Evolutionary conservation across 345 rosid genomes (phyloP).

Genomic region (Acer yangbiense): DNA sequence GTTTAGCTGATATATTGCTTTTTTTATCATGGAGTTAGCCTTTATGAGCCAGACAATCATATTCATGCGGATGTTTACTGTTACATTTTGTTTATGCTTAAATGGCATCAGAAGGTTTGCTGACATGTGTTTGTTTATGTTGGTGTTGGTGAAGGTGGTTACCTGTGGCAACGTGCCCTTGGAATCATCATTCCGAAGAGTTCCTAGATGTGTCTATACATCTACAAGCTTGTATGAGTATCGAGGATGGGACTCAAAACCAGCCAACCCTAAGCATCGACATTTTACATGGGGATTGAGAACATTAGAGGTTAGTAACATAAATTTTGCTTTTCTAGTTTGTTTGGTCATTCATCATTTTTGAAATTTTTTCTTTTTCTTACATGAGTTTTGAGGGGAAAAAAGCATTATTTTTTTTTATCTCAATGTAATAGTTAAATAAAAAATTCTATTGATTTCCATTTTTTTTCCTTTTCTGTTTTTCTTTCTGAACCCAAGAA

Average conservation of each 20-base stretch:
- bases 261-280: conserved; percentile 88
- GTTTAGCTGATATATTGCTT: too few species aligned
- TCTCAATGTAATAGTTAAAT: too few species aligned
- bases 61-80: not conserved
- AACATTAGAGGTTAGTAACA: conserved; percentile 71
- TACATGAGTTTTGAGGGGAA: too few species aligned
- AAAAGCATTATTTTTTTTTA: too few species aligned
- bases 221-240: conserved; percentile 92
- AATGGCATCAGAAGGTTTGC: not conserved
- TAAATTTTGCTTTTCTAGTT: not conserved
- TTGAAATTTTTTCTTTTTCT: not conserved
- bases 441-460: not conserved
- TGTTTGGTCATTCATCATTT: not conserved
- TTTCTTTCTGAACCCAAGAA: not conserved
- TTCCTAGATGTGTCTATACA: conserved; percentile 98
- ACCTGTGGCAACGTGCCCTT: conserved; percentile 99
- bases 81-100: not conserved
- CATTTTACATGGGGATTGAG: conserved; percentile 93
- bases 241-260: conserved; percentile 94
- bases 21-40: too few species aligned
- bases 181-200: conserved; percentile 91
- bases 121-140: not conserved
- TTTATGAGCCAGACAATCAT: too few species aligned
- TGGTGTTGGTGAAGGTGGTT: conserved; percentile 64
- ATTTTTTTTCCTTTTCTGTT: not conserved